phyloP scores from a whole-genome alignment of 2,329 filamentous ascomycete genomes.

The Penicillium frequentans region DNA sequence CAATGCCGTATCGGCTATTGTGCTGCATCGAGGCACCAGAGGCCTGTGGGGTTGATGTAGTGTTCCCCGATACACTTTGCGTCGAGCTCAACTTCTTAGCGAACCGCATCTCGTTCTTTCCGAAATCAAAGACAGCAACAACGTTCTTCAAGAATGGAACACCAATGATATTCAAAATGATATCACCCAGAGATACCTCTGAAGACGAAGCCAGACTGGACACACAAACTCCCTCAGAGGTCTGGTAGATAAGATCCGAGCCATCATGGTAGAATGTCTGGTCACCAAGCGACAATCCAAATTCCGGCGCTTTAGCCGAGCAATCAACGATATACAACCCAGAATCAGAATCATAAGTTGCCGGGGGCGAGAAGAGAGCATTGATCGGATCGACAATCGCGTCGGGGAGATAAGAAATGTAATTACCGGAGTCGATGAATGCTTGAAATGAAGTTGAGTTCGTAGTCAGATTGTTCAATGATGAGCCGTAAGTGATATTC shows the following conservation, averaged over 20 bases:
- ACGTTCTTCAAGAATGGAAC: conserved; percentile 53
- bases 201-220: conserved; percentile 29
- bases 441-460: conserved; percentile 37
- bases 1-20: not conserved
- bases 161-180: conserved; percentile 44
- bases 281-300: conserved; percentile 43
- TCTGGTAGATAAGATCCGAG: conserved; percentile 32
- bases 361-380: conserved; percentile 45
- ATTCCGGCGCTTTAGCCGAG: conserved; percentile 40
- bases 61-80: not conserved
- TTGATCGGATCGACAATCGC: conserved; percentile 43
- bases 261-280: conserved; percentile 33
- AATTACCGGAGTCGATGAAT: conserved; percentile 43
- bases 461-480: conserved; percentile 10
- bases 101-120: conserved; percentile 49
- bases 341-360: conserved; percentile 28
- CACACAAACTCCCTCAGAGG: conserved; percentile 14
- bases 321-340: conserved; percentile 45
- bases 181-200: conserved; percentile 30
- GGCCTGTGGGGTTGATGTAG: not conserved
- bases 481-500: conserved; percentile 27
- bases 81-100: conserved; percentile 23
- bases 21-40: not conserved
- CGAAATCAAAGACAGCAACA: conserved; percentile 53
- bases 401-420: conserved; percentile 40